Evolutionary conservation across 1,139 yeast species (phyloP).

Genomic region (Suhomyces yuchorum): DNA sequence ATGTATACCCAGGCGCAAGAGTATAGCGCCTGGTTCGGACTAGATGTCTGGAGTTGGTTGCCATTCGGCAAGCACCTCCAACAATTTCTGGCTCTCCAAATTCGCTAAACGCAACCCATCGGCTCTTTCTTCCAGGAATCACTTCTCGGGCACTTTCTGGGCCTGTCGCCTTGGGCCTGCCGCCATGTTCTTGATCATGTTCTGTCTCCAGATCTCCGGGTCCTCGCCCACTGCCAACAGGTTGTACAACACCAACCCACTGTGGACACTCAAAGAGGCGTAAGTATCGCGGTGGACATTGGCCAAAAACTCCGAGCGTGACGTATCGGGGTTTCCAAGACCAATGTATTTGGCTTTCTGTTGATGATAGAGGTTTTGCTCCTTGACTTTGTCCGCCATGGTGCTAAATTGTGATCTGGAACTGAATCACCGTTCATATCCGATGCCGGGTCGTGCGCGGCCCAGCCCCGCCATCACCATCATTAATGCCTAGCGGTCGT

Average conservation of each 20-base stretch:
- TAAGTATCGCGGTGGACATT: constrained; percentile 77
- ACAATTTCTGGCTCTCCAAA: no score
- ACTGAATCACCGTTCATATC: background rate
- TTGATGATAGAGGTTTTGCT: constrained; percentile 61
- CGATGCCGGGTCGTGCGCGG: constrained; percentile 6
- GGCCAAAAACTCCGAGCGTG: constrained; percentile 53
- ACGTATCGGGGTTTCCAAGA: constrained; percentile 70
- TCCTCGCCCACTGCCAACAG: constrained; percentile 65
- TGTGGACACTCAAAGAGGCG: constrained; percentile 70
- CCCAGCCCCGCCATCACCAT: background rate
- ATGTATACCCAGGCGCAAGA: no score
- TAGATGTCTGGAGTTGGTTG: no score
- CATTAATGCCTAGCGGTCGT: constrained; percentile 3
- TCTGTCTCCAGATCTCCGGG: constrained; percentile 47
- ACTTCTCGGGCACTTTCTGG: background rate
- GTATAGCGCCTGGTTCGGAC: no score
- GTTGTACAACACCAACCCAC: constrained; percentile 62
- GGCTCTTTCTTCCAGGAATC: no score
- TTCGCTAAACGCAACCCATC: no score
- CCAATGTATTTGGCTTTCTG: constrained; percentile 68
- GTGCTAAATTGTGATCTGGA: background rate
- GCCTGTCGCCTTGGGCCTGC: background rate
- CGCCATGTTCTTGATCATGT: constrained; percentile 61
- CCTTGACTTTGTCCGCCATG: constrained; percentile 72
- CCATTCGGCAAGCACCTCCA: no score